phyloP scores from a whole-genome alignment of 73 alveolate species.

The Paramecium sonneborni region DNA sequence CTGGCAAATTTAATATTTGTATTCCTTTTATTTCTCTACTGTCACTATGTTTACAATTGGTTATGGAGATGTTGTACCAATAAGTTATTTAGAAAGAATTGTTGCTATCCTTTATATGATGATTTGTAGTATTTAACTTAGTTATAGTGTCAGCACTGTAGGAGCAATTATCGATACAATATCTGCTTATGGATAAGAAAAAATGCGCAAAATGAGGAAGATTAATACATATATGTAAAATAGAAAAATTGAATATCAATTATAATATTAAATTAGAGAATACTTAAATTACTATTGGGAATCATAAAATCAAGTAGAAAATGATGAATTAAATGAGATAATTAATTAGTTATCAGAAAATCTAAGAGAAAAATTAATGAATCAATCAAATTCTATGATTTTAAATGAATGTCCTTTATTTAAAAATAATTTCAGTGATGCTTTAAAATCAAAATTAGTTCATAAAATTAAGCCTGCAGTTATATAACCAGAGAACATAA shows the following conservation, averaged over 20 bases:
- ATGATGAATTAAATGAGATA: conserved; percentile 37
- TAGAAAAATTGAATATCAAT: conserved; percentile 40
- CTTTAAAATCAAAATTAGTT: conserved; percentile 17
- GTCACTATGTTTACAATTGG: conserved; percentile 67
- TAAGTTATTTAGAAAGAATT: conserved; percentile 38
- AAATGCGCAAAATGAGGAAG: conserved; percentile 26
- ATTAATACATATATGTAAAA: conserved; percentile 57
- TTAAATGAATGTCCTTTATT: conserved; percentile 22
- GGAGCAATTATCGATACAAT: conserved; percentile 64
- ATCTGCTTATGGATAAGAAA: conserved; percentile 53
- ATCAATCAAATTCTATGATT: conserved; percentile 8
- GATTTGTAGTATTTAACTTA: conserved; percentile 41
- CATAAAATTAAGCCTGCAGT: conserved; percentile 36
- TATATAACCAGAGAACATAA: conserved; percentile 36
- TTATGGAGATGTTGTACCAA: conserved; percentile 65
- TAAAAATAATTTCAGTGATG: conserved; percentile 17
- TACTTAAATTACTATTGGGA: conserved; percentile 37
- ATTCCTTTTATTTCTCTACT: conserved; percentile 58
- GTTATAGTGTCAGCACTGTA: conserved; percentile 54
- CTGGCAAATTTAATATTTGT: conserved; percentile 24
- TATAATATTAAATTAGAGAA: conserved; percentile 55
- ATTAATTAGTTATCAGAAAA: conserved; percentile 18
- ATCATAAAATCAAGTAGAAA: conserved; percentile 32
- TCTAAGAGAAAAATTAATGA: conserved; percentile 37
- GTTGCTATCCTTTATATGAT: conserved; percentile 54